Evolutionary conservation across 1,139 yeast species (phyloP), one percentile per base, ranked within the genome.

Genomic region (Tardiomyces blankii): DNA sequence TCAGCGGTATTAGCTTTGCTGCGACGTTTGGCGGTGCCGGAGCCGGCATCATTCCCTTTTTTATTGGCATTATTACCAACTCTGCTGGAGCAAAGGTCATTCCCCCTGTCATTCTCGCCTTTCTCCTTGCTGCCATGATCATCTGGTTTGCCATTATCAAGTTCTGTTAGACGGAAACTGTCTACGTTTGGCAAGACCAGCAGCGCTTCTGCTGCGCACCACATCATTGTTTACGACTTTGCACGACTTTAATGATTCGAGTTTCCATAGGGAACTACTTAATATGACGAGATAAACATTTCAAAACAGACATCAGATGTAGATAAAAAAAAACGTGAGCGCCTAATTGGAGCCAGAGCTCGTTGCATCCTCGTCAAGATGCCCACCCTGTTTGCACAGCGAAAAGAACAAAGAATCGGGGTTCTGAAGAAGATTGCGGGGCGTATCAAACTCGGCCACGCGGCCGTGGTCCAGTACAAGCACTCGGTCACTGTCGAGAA

Each of bases 21-120:
- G 78, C 86, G 49, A 85, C 89, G 0, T 62, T 82, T 51, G 88
- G 87, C 9, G 84, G 85, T 6, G 77, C 82, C 11, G 88, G 87
- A 1, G 82, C 80, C 13, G 88, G 89, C 0, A 71, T 75, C 0
- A 51, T 83, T 12, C 42, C 42, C 4, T 25, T 41, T 14, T 7
- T 28, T 11, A 18, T 18, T 18, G 42, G 42, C 11, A n/a, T 41
- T 6, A 28, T 40, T 18, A 28, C 42, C 16, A 18, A 40, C 35
- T 9, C 32, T 14, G 25, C 25, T n/a, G 42, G 42, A 5, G 19
- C 42, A 2, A 45, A 48, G 35, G 35, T 30, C 5, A 30, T 30
- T 5, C 35, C 35, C 11, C 35, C 35, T 5, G 16, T 14, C 9
- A 30, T 30, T 30, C 35, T 30, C n/a, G 35, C 35, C 35, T 30